Conservation (phyloP, 2,329 filamentous ascomycete species). For the Sarocladium kiliense region DNA sequence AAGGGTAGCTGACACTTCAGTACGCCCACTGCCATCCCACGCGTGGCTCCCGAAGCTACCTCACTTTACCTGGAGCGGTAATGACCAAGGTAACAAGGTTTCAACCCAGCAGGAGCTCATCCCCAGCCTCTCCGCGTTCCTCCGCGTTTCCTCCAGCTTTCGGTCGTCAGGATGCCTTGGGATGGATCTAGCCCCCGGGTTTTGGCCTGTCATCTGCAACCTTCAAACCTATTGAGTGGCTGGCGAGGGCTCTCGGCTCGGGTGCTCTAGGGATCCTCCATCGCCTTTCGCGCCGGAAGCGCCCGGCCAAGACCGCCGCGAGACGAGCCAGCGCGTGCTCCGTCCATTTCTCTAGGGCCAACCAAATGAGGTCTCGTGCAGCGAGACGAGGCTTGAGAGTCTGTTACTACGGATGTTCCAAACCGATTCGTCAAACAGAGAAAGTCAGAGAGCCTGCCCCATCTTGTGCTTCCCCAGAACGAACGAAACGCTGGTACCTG, state of each 20-base stretch:
- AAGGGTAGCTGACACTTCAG: neutral
- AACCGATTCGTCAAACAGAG: neutral
- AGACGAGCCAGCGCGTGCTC: neutral
- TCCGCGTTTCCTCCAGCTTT: slow-evolving; percentile 6
- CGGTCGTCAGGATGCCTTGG: neutral
- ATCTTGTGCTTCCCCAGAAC: neutral
- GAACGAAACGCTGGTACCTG: neutral
- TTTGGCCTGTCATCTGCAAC: neutral
- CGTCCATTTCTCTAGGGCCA: neutral
- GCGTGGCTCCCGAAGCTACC: neutral
- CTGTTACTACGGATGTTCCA: neutral
- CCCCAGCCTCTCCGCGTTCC: slow-evolving; percentile 8
- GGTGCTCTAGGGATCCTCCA: slow-evolving; percentile 3
- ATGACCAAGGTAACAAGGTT: neutral
- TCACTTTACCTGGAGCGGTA: neutral
- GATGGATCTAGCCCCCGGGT: neutral
- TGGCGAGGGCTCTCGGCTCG: neutral
- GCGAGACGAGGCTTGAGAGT: neutral
- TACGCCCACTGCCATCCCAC: neutral
- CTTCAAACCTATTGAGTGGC: neutral
- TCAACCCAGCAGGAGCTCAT: neutral
- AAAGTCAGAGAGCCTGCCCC: neutral
- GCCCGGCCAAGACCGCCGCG: neutral
- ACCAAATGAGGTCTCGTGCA: neutral
- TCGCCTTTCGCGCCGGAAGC: slow-evolving; percentile 2